These are phyloP conservation scores for Nakazawaea wickerhamii DNA, from an alignment of 805 yeast genomes.

Conservation along the genomic window DNA sequence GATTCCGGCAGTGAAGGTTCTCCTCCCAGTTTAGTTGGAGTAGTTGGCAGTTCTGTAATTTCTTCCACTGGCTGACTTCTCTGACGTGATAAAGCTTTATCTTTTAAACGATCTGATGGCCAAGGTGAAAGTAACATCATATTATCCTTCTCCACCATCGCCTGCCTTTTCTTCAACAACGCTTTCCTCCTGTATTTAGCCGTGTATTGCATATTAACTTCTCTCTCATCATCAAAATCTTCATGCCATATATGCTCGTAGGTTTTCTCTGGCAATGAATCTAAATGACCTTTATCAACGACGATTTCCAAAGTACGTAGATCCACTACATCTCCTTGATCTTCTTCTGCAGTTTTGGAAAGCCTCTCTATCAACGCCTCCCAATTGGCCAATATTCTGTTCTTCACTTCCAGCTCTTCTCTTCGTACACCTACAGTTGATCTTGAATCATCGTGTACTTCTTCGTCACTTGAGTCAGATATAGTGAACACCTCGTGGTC, in stretches of 20 bases:
- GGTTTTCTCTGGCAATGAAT: slow-evolving; percentile 31
- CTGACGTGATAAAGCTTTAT: not conserved
- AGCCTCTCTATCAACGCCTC: slow-evolving; percentile 47
- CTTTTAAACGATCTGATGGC: not conserved
- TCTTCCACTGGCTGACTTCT: not conserved
- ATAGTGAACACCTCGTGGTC: not conserved
- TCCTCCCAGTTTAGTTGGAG: not conserved
- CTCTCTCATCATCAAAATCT: slow-evolving; percentile 27
- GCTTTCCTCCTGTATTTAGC: no score
- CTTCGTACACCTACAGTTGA: slow-evolving; percentile 12
- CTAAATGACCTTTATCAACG: slow-evolving; percentile 65
- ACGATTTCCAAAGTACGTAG: slow-evolving; percentile 56
- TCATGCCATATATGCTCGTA: slow-evolving; percentile 34
- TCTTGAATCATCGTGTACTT: not conserved
- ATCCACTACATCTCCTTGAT: slow-evolving; percentile 63
- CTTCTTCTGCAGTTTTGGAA: slow-evolving; percentile 37
- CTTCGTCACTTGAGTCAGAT: not conserved
- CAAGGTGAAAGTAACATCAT: not conserved
- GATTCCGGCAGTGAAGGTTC: not conserved
- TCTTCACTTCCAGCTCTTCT: slow-evolving; percentile 6
- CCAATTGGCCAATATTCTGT: slow-evolving; percentile 31
- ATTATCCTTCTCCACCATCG: not conserved
- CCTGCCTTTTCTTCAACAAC: not conserved
- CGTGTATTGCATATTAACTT: no score
- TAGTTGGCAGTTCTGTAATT: not conserved